A percentile compares a stretch with the other conserved stretches of the same genome.
Conservation (phyloP, 371 early-diverging fungal genomes). For the Mortierella polycephala region DNA sequence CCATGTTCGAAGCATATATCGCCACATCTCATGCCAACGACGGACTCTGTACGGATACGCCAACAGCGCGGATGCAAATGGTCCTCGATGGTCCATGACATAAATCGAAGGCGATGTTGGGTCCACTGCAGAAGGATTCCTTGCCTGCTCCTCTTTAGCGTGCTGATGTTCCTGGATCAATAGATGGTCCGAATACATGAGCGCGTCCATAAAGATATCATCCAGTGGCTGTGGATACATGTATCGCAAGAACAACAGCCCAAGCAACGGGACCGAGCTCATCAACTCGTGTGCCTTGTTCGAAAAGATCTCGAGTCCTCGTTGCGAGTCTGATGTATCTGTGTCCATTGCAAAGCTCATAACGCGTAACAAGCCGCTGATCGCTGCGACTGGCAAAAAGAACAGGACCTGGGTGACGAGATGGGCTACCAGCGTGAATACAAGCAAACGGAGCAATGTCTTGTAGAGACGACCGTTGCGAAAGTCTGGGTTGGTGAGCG, state of each 20-base stretch:
- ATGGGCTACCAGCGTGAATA: conserved; percentile 58
- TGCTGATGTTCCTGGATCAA: conserved; percentile 41
- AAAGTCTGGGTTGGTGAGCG: conserved; percentile 63
- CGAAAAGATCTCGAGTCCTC: conserved; percentile 41
- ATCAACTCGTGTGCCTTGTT: conserved; percentile 57
- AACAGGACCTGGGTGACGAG: conserved; percentile 59
- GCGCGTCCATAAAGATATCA: conserved; percentile 69
- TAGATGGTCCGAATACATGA: conserved; percentile 60
- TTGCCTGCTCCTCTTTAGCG: conserved; percentile 45
- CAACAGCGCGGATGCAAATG: conserved; percentile 59
- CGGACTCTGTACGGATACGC: conserved; percentile 57
- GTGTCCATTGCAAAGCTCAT: conserved; percentile 43
- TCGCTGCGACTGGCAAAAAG: conserved; percentile 55
- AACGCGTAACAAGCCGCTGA: conserved; percentile 54
- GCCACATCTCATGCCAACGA: conserved; percentile 66
- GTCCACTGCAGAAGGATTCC: conserved; percentile 7
- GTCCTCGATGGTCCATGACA: conserved; percentile 56
- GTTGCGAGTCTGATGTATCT: conserved; percentile 51
- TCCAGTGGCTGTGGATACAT: conserved; percentile 73
- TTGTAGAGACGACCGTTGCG: conserved; percentile 55
- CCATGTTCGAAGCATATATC: conserved; percentile 61
- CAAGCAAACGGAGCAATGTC: conserved; percentile 60
- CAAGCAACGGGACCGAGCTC: conserved; percentile 63
- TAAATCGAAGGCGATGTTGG: conserved; percentile 27
- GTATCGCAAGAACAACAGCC: conserved; percentile 70